Conservation (phyloP, 768 basidiomycete genomes). For the Boletus rubropictus region DNA sequence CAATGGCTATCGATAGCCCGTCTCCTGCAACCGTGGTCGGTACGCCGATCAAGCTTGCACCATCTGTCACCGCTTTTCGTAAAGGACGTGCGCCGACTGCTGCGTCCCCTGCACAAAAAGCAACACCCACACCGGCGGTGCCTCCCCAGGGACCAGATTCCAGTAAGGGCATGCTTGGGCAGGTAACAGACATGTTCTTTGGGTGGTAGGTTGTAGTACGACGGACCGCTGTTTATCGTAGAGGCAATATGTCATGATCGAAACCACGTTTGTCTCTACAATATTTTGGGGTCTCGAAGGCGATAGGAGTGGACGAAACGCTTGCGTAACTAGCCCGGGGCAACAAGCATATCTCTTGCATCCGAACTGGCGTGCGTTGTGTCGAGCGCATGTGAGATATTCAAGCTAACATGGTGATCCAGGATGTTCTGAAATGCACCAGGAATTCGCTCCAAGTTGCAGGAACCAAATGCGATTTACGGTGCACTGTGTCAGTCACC, state of each 20-base stretch:
- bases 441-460: neutral
- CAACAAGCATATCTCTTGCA: too few species aligned
- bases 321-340: neutral
- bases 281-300: too few species aligned
- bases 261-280: neutral
- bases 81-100: slow-evolving; percentile 34
- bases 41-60: slow-evolving; percentile 68
- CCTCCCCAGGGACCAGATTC: slow-evolving; percentile 30
- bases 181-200: slow-evolving; percentile 76
- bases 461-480: neutral
- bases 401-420: neutral
- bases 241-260: neutral
- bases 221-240: neutral
- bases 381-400: neutral
- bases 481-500: neutral
- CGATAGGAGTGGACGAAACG: neutral
- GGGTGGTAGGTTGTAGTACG: slow-evolving; percentile 52
- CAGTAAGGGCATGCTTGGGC: slow-evolving; percentile 59
- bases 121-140: slow-evolving; percentile 6
- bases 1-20: slow-evolving; percentile 46
- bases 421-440: neutral
- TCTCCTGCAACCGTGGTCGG: slow-evolving; percentile 44
- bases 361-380: too few species aligned
- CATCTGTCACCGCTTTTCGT: slow-evolving; percentile 67
- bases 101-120: slow-evolving; percentile 22